Conservation (phyloP, 2,329 filamentous ascomycete genomes). For the Massarina eburnea region DNA sequence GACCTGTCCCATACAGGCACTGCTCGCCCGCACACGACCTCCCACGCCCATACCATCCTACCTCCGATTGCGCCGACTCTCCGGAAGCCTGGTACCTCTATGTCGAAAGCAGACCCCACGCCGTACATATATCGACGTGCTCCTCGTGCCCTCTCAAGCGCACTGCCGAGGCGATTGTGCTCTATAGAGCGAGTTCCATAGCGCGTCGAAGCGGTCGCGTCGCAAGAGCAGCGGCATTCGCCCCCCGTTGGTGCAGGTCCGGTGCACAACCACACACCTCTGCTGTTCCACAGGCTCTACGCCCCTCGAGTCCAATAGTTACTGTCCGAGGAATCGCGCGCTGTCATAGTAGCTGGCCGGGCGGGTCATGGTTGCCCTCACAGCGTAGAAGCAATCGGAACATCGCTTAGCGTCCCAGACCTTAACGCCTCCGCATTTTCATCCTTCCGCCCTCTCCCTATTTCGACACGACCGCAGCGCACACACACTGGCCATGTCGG, state of each 20-base stretch:
- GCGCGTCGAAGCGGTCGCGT: slow-evolving; percentile 4
- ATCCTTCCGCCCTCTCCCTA: slow-evolving; percentile 13
- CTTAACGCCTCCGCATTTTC: slow-evolving; percentile 21
- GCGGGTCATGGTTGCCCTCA: slow-evolving; percentile 26
- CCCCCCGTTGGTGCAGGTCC: background rate
- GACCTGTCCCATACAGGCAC: slow-evolving; percentile 1
- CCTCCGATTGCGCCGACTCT: slow-evolving; percentile 8
- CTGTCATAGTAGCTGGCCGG: slow-evolving; percentile 22
- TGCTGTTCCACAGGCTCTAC: slow-evolving; percentile 1
- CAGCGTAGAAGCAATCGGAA: slow-evolving; percentile 23
- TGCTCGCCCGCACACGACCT: background rate
- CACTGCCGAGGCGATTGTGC: slow-evolving; percentile 10
- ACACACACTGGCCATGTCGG: slow-evolving; percentile 39
- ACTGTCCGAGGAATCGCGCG: slow-evolving; percentile 11
- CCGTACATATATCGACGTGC: slow-evolving; percentile 3
- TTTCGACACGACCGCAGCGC: slow-evolving; percentile 18
- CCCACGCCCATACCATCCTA: slow-evolving; percentile 1
- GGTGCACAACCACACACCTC: background rate
- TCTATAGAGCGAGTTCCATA: background rate
- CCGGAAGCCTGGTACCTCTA: slow-evolving; percentile 10
- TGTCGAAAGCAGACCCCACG: slow-evolving; percentile 19
- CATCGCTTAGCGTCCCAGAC: slow-evolving; percentile 33
- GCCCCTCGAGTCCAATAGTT: background rate
- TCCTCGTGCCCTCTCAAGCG: slow-evolving; percentile 1
- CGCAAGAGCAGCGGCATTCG: slow-evolving; percentile 4